Conservation (phyloP, 306 rosid species). For the Alnus rubra region DNA sequence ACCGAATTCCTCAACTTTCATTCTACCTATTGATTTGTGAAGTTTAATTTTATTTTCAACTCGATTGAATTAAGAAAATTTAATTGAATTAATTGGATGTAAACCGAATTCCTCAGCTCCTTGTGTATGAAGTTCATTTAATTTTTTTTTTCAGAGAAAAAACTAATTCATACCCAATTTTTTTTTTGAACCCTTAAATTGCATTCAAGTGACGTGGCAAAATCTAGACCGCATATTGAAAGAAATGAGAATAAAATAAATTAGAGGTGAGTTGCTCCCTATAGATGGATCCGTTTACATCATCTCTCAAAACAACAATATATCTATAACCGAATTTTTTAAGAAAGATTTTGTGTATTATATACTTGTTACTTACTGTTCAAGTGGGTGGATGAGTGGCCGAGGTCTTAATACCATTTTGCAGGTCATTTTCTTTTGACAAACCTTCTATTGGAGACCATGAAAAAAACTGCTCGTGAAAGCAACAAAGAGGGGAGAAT, state of each 20-base stretch:
- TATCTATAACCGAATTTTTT: no score
- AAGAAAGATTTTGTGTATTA: constrained; percentile 1
- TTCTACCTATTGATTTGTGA: background rate
- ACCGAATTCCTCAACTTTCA: background rate
- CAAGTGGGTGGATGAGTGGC: background rate
- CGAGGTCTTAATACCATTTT: constrained; percentile 19
- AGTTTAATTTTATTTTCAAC: background rate
- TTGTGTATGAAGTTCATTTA: background rate
- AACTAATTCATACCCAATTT: no score
- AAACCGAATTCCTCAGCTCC: background rate
- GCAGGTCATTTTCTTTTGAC: constrained; percentile 85
- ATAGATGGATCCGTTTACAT: no score
- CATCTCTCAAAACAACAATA: no score
- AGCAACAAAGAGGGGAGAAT: constrained; percentile 72
- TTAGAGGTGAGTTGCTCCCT: no score
- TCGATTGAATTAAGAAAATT: background rate
- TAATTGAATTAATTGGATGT: background rate
- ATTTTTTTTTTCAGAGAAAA: background rate
- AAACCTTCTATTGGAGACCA: constrained; percentile 71
- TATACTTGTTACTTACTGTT: constrained; percentile 3
- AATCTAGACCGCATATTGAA: no score
- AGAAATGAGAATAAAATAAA: no score
- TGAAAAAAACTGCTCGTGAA: constrained; percentile 68
- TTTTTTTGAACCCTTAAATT: no score
- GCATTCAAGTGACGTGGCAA: no score